Conservation (phyloP, 345 rosid genomes). For the Pugionium cornutum region DNA sequence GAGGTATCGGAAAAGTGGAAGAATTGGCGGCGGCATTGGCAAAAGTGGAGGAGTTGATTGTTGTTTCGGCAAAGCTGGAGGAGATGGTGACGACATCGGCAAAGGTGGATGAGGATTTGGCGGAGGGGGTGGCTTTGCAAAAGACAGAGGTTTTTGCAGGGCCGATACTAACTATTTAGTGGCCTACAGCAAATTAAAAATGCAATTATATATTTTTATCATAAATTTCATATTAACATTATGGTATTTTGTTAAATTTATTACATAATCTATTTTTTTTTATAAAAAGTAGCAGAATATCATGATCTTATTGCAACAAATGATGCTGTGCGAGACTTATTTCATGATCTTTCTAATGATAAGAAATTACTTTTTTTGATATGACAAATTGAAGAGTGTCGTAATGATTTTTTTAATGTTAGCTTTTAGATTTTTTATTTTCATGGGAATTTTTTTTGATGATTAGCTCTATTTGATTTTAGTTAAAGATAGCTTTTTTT, state of each 20-base stretch:
- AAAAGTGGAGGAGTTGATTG: constrained; percentile 7
- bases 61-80: constrained; percentile 4
- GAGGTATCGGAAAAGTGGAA: constrained; percentile 20
- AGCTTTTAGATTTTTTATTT: no score
- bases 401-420: not conserved
- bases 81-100: constrained; percentile 26
- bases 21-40: not conserved
- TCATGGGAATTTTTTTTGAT: no score
- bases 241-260: no score
- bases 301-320: not conserved
- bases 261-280: no score
- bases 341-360: not conserved
- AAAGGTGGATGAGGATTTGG: constrained; percentile 36
- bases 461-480: no score
- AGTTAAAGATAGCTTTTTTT: no score
- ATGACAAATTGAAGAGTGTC: not conserved
- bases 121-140: constrained; percentile 30
- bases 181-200: no score
- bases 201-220: no score
- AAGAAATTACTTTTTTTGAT: not conserved
- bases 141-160: not conserved
- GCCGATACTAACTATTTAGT: no score
- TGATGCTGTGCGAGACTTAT: not conserved
- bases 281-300: no score
- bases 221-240: no score